Base-by-base conservation (phyloP, 2,329 filamentous ascomycete species). In the Scytalidium lignicola region DNA sequence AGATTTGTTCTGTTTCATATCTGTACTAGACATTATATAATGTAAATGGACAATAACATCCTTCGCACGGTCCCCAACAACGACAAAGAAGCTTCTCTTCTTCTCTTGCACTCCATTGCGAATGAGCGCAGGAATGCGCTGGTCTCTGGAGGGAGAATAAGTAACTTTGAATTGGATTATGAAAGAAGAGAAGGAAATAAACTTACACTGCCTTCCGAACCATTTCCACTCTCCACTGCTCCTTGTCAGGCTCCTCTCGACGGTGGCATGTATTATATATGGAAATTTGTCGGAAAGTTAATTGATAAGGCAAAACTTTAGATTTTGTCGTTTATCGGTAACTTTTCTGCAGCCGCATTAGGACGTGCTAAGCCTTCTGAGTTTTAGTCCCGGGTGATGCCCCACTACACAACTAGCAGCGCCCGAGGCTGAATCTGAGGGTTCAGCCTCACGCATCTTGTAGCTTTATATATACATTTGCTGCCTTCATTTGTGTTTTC, bases 41-140 rank as follows among this genome's bases (percentile, higher is more conserved):
- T 97, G 91, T 51, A 91, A 78, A 65, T 96, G 84, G 58, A 97
- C 91, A 65, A 99, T 97, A 60, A 92, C 90, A 76, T 99, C 93
- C 70, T 99, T 99, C 58, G 90, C 83, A 51, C 83, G 83, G 69
- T 99, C 90, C 64, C 93, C 93, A 42, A 99, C 92, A 20, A 99
- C 85, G 50, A 99, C 89, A 70, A 99, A 95, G 75, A 99, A 96
- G 73, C 88, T 95, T 69, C 93, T 83, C 75, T 97, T 97, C 80
- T 96, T 96, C 69, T 96, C 90, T 69, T 88, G 89, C 54, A 91
- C 77, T 57, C 88, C 87, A 86, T 96, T 96, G 67, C 85, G 83
- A 64, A 96, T 92, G 61, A 96, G 83, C 68, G 90, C 85, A 52
- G 86, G 88, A 62, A 96, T 95, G 69, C 90, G 88, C 72, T 88